Base-by-base conservation (phyloP, 2,329 filamentous ascomycete species). In the Pseudogymnoascus sp. region DNA sequence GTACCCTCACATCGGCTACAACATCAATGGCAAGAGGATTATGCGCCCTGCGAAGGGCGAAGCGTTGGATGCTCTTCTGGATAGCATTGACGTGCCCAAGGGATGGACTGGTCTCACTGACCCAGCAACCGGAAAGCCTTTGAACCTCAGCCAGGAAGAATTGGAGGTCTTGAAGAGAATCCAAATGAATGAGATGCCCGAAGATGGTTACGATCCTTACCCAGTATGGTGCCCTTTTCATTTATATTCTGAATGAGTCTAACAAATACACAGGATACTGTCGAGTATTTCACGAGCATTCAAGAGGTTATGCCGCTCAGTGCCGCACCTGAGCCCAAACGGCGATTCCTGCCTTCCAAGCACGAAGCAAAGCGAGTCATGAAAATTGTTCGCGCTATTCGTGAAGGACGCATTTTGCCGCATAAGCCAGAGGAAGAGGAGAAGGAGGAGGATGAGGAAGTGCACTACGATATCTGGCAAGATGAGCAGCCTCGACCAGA, bases 11-110 rank as follows among this genome's bases (percentile, higher is more conserved):
- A 97, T 99, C 73, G 95, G 95, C 65, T 99, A 99, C 77, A 91
- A 97, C 71, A 97, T 99, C 79, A 96, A 99, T 75, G 95, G 95
- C 75, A 97, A 96, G 83, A 96, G 90, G 76, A 96, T 99, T 68
- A 90, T 96, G 87, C 89, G 95, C 62, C 95, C 95, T 5, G 95
- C 96, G 3, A 93, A 92, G 69, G 93, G 93, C 62, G 89, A 96
- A 74, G 95, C 95, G 37, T 79, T 99, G 34, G 95, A 99, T 79
- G 91, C 92, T 11, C 82, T 99, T 47, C 81, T 99, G 8, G 93
- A 99, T 71, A 97, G 90, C 76, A 99, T 99, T 71, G 95, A 99
- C 73, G 81, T 99, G 37, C 95, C 95, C 12, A 92, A 96, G 80
- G 95, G 93, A 68, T 99, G 93, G 92, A 99, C 95, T 62, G 95